A percentile compares a stretch with the other conserved stretches of the same genome.
Evolutionary conservation across 2,329 filamentous ascomycete species (phyloP).

Genomic region (Hypomyces rosellus): DNA sequence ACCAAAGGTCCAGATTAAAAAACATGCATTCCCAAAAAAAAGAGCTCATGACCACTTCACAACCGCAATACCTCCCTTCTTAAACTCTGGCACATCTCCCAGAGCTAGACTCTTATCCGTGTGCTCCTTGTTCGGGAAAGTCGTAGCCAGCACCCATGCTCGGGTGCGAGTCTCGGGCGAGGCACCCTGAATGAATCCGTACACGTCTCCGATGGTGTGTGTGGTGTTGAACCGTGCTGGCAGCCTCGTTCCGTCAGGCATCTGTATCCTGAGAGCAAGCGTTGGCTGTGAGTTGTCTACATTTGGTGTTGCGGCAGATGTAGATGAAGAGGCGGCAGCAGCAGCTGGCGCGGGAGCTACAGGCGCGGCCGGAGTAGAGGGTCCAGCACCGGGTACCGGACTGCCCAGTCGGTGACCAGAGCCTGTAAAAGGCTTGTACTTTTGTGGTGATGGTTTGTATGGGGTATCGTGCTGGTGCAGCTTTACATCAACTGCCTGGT

Average conservation of each 20-base stretch:
- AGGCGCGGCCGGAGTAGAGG: constrained; percentile 15
- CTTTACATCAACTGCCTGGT: constrained; percentile 73
- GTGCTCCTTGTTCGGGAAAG: constrained; percentile 77
- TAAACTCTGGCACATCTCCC: constrained; percentile 58
- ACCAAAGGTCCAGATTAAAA: background rate
- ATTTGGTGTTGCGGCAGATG: constrained; percentile 23
- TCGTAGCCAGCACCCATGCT: constrained; percentile 71
- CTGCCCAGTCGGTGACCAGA: constrained; percentile 69
- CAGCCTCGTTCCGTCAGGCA: constrained; percentile 70
- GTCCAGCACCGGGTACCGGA: constrained; percentile 58
- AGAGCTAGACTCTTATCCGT: constrained; percentile 56
- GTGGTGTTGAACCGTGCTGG: constrained; percentile 77
- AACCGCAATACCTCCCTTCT: constrained; percentile 57
- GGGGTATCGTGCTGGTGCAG: constrained; percentile 67
- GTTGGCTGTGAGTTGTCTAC: constrained; percentile 63
- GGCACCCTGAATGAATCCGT: constrained; percentile 64
- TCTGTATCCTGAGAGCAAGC: constrained; percentile 66
- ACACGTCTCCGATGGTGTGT: constrained; percentile 72
- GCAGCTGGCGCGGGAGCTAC: constrained; percentile 26
- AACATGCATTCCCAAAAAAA: background rate
- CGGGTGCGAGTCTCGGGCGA: constrained; percentile 50
- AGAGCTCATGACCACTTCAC: constrained; percentile 48
- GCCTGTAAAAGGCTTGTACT: constrained; percentile 70
- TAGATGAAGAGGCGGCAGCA: constrained; percentile 29
- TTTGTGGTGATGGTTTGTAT: constrained; percentile 65